Conservation (phyloP, 805 yeast species). For the Priceomyces haplophilus region DNA sequence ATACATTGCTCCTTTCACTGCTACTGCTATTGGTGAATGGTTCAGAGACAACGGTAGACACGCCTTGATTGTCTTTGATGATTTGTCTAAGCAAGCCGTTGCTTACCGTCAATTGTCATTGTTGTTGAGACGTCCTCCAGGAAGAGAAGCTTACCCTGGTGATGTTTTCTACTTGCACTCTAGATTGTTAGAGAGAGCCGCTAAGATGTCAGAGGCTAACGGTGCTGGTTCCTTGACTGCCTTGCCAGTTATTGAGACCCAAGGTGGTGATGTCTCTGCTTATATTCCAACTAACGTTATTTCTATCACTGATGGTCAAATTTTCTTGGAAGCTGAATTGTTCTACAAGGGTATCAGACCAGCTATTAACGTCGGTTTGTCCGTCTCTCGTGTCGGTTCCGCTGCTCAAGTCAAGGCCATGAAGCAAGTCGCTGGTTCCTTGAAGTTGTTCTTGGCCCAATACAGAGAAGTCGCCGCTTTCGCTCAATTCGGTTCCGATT, state of each 20-base stretch:
- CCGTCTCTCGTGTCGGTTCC: slow-evolving; percentile 99
- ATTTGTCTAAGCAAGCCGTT: slow-evolving; percentile 98
- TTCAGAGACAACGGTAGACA: slow-evolving; percentile 99
- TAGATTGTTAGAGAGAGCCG: slow-evolving; percentile 94
- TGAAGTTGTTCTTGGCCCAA: slow-evolving; percentile 99
- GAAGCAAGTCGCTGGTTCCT: slow-evolving; percentile 99
- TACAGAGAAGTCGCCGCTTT: slow-evolving; percentile 99
- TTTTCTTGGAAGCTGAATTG: slow-evolving; percentile 98
- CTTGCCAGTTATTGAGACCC: slow-evolving; percentile 95
- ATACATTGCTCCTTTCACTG: slow-evolving; percentile 99
- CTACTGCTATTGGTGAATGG: slow-evolving; percentile 99
- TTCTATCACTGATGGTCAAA: slow-evolving; percentile 97
- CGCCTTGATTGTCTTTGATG: slow-evolving; percentile 95
- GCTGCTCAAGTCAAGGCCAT: slow-evolving; percentile 99
- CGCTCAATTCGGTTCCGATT: slow-evolving; percentile 99
- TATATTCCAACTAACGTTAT: slow-evolving; percentile 97
- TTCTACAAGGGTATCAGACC: slow-evolving; percentile 99
- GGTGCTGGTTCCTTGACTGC: slow-evolving; percentile 97
- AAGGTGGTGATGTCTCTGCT: slow-evolving; percentile 99
- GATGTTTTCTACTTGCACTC: slow-evolving; percentile 95
- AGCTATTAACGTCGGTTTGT: slow-evolving; percentile 99
- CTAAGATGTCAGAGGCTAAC: slow-evolving; percentile 85
- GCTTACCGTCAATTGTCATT: slow-evolving; percentile 99
- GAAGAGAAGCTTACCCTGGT: slow-evolving; percentile 97
- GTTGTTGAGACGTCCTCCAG: slow-evolving; percentile 95